These are phyloP conservation scores for Plasmodium sp. DNA, from an alignment of 169 alveolate genomes.

Conservation along the genomic window DNA sequence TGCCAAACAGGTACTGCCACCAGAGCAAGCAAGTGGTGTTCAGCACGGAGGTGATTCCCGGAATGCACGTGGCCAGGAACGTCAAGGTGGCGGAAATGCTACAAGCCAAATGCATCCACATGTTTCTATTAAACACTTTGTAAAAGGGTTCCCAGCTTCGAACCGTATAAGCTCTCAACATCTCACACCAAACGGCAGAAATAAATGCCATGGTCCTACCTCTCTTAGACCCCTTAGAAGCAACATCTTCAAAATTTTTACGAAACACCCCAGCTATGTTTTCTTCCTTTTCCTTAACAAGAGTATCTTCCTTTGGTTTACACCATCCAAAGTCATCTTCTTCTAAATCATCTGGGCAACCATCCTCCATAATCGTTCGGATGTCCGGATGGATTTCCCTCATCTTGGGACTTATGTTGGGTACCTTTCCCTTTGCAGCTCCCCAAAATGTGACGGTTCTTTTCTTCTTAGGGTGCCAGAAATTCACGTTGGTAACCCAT, in stretches of 20 bases:
- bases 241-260: conserved; percentile 81
- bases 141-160: conserved; percentile 92
- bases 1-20: conserved; percentile 91
- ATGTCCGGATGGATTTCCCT: conserved; percentile 69
- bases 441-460: conserved; percentile 86
- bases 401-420: conserved; percentile 51
- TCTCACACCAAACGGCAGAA: conserved; percentile 93
- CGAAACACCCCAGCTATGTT: conserved; percentile 78
- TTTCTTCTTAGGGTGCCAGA: conserved; percentile 82
- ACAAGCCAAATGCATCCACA: conserved; percentile 94
- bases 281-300: conserved; percentile 19
- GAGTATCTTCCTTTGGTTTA: not conserved
- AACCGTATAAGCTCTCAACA: conserved; percentile 94
- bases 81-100: conserved; percentile 91
- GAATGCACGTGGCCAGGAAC: conserved; percentile 86
- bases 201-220: conserved; percentile 92
- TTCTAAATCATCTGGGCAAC: conserved; percentile 32
- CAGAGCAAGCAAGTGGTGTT: conserved; percentile 88
- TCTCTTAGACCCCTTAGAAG: conserved; percentile 87
- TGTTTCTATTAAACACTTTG: conserved; percentile 90
- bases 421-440: conserved; percentile 85
- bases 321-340: conserved; percentile 81
- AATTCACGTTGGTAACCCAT: conserved; percentile 91
- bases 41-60: conserved; percentile 86
- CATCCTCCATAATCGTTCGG: conserved; percentile 76